Evolutionary conservation across 805 yeast species (phyloP).

Genomic region (Lachancea sp.): DNA sequence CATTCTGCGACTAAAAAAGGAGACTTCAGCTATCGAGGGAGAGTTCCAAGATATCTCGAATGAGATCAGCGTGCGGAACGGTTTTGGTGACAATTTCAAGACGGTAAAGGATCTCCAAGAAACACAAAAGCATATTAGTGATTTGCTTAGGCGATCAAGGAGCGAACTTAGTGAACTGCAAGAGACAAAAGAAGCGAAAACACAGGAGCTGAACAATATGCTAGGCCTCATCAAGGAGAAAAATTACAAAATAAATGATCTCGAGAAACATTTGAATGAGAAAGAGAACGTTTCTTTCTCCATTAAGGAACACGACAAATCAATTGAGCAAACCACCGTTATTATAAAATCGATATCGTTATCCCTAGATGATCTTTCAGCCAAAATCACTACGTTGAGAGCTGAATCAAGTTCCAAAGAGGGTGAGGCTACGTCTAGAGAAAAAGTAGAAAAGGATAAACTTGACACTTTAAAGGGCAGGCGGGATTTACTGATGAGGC

Average conservation of each 20-base stretch:
- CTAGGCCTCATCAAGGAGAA: conserved; percentile 21
- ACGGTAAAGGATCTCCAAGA: conserved; percentile 26
- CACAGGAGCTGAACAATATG: conserved; percentile 19
- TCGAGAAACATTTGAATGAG: conserved; percentile 19
- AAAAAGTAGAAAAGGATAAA: conserved; percentile 1
- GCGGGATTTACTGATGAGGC: conserved; percentile 18
- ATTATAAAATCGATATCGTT: conserved; percentile 9
- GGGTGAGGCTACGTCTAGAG: conserved; percentile 1
- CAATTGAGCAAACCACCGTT: conserved; percentile 12
- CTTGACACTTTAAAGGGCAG: conserved; percentile 11
- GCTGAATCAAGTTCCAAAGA: not conserved
- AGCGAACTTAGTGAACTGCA: conserved; percentile 22
- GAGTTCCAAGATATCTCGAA: conserved; percentile 22
- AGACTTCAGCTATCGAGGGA: conserved; percentile 17
- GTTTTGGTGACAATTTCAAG: conserved; percentile 17
- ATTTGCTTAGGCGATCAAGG: conserved; percentile 19
- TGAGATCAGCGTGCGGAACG: conserved; percentile 22
- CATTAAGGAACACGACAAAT: conserved; percentile 10
- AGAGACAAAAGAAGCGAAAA: conserved; percentile 21
- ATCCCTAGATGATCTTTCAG: conserved; percentile 7
- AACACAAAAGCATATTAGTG: conserved; percentile 19
- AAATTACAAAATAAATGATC: conserved; percentile 16
- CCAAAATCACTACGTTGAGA: conserved; percentile 2
- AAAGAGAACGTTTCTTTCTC: conserved; percentile 14
- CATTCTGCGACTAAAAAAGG: conserved; percentile 23